Conservation (phyloP, 768 basidiomycete genomes). For the Lenzites betulinus region DNA sequence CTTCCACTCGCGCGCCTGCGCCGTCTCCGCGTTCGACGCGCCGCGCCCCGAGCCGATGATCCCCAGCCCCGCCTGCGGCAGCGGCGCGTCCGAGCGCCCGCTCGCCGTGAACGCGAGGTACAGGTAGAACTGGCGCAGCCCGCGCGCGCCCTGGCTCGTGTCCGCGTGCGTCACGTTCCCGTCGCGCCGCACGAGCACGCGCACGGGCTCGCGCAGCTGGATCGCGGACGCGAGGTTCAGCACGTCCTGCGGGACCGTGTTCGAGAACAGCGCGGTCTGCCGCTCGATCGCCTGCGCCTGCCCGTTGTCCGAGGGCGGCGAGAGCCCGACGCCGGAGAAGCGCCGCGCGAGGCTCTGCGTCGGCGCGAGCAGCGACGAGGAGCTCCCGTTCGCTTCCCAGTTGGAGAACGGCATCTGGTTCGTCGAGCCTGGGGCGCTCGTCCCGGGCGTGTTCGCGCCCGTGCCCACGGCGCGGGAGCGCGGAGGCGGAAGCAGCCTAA, state of each 20-base stretch:
- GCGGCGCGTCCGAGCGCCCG: slow-evolving; percentile 56
- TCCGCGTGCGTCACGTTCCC: slow-evolving; percentile 76
- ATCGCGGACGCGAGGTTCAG: slow-evolving; percentile 93
- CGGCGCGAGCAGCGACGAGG: slow-evolving; percentile 33
- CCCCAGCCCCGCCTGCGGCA: slow-evolving; percentile 60
- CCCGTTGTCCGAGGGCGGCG: slow-evolving; percentile 42
- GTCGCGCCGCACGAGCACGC: slow-evolving; percentile 94
- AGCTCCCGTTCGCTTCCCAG: slow-evolving; percentile 28
- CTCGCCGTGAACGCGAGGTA: slow-evolving; percentile 94
- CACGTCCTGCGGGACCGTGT: slow-evolving; percentile 97
- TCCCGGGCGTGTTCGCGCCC: slow-evolving; percentile 40
- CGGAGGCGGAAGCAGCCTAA: slow-evolving; percentile 89
- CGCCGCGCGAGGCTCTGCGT: slow-evolving; percentile 48
- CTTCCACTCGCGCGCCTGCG: slow-evolving; percentile 92
- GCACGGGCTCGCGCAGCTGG: slow-evolving; percentile 92
- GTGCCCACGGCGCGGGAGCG: slow-evolving; percentile 60
- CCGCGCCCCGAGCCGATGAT: slow-evolving; percentile 94
- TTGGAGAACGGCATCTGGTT: slow-evolving; percentile 44
- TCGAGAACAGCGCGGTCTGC: slow-evolving; percentile 94
- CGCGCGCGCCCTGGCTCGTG: slow-evolving; percentile 72
- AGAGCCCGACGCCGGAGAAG: slow-evolving; percentile 56
- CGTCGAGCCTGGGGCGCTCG: slow-evolving; percentile 35
- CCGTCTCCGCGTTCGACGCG: slow-evolving; percentile 77
- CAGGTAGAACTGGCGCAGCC: slow-evolving; percentile 93
- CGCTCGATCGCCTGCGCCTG: slow-evolving; percentile 58